Evolutionary conservation across 306 rosid species (phyloP).

Genomic region (Aeschynomene evenia): DNA sequence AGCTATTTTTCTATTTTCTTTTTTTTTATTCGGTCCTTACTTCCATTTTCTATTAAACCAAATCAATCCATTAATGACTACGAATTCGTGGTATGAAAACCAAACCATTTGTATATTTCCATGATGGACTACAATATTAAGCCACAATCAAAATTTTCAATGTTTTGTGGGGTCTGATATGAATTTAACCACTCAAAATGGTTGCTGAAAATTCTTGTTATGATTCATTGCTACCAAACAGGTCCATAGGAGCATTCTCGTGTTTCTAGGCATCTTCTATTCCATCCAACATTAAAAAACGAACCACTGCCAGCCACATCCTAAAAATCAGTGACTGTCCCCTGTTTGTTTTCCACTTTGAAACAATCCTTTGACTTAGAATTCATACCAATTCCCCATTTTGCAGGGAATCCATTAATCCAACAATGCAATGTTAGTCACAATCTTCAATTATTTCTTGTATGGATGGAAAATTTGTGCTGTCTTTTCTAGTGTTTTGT

Average conservation of each 20-base stretch:
- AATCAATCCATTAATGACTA: neutral
- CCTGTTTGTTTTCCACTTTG: constrained; percentile 10
- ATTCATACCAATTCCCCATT: constrained; percentile 10
- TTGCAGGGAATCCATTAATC: constrained; percentile 18
- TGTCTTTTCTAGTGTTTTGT: too few relatives aligned
- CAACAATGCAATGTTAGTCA: neutral
- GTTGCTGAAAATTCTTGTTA: neutral
- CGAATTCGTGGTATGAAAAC: neutral
- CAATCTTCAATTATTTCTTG: too few relatives aligned
- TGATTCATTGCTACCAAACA: constrained; percentile 29
- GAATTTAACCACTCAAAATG: constrained; percentile 28
- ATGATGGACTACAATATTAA: neutral
- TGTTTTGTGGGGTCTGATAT: neutral
- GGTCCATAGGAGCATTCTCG: constrained; percentile 20
- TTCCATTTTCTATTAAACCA: too few relatives aligned
- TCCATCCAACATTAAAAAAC: neutral
- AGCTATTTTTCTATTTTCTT: too few relatives aligned
- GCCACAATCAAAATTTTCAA: neutral
- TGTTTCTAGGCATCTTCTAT: constrained; percentile 5
- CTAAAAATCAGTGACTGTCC: constrained; percentile 32
- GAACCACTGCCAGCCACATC: constrained; percentile 33
- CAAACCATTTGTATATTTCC: neutral
- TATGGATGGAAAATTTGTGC: too few relatives aligned
- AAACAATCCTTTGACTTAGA: constrained; percentile 32
- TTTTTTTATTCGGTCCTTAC: too few relatives aligned